Conservation (phyloP, 2,329 filamentous ascomycete species). For the Apiospora koreana region DNA sequence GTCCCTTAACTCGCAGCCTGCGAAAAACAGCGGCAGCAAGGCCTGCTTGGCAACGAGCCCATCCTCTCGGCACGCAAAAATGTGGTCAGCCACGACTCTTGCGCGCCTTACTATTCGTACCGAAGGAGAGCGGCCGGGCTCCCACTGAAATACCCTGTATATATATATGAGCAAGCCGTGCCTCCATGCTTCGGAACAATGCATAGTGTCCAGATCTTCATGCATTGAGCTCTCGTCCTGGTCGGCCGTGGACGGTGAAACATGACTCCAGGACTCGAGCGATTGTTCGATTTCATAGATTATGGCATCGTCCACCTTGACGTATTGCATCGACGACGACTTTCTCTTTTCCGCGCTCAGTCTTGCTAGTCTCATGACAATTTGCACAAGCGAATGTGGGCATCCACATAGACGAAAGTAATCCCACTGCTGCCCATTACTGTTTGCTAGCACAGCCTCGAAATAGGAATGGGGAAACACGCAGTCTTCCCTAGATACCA, state of each 20-base stretch:
- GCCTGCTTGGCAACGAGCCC: constrained; percentile 10
- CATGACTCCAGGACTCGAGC: constrained; percentile 4
- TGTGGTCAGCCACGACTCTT: not conserved
- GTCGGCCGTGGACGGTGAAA: not conserved
- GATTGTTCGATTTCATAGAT: not conserved
- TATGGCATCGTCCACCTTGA: not conserved
- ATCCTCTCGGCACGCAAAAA: constrained; percentile 10
- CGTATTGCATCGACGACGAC: not conserved
- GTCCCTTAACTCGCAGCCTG: constrained; percentile 10
- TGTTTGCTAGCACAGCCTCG: not conserved
- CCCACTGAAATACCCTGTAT: constrained; percentile 7
- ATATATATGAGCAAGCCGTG: constrained; percentile 9
- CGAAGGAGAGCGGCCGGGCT: not conserved
- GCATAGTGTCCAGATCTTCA: constrained; percentile 9
- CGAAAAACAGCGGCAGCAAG: constrained; percentile 12
- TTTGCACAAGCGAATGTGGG: not conserved
- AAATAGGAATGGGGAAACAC: constrained; percentile 11
- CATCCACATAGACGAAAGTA: constrained; percentile 14
- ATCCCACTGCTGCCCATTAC: not conserved
- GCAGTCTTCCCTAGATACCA: constrained; percentile 12
- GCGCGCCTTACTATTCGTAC: not conserved
- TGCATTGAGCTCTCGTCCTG: constrained; percentile 7
- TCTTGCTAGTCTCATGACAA: constrained; percentile 7
- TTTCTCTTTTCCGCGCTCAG: not conserved
- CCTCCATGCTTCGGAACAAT: constrained; percentile 14